Base-by-base conservation (phyloP, 352 stramenopile genomes). In the Nothophytophthora sp. region DNA sequence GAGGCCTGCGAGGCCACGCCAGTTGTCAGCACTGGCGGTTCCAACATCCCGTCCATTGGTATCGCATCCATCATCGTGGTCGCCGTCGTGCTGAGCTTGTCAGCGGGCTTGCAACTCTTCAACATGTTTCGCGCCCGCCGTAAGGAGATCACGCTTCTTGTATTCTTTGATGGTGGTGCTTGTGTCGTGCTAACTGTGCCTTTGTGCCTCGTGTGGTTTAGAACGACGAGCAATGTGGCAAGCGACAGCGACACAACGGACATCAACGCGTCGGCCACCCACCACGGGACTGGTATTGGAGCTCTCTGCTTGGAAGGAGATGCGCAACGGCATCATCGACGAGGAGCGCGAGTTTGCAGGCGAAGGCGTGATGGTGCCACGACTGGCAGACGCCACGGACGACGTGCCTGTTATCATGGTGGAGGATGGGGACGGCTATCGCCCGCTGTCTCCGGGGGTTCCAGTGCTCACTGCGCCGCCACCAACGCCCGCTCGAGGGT, bases 231-330 rank as follows among this genome's bases (percentile, higher is more conserved):
- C 37, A 47, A 56, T 50, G 1, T 64, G 54, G 36, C 46, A 67
- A 2, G 33, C 63, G 37, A 40, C 61, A 45, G 9, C 63, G 22
- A 2, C 46, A 16, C 39, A 70, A 37, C 42, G 58, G 13, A 64
- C 59, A 33, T 46, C 52, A 16, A 34, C 49, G 24, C 57, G 46
- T 30, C 45, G 62, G 25, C 25, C 44, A 15, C 47, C 63, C 18
- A 67, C 56, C 23, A 36, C 50, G 28, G 49, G 73, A n/a, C 25
- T 76, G 40, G 37, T 41, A n/a, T 55, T 86, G 7, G 72, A 80
- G 27, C 51, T 86, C 16, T 64, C 62, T 5, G 72, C 67, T 7
- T 86, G 75, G 75, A 83, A 86, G 51, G 68, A 68, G 19, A 77
- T 82, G 67, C 68, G 64, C 4, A 67, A 80, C 37, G 58, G 63